These are phyloP conservation scores for Cercophora samala DNA, from an alignment of 495 filamentous ascomycete genomes.

Conservation along the genomic window DNA sequence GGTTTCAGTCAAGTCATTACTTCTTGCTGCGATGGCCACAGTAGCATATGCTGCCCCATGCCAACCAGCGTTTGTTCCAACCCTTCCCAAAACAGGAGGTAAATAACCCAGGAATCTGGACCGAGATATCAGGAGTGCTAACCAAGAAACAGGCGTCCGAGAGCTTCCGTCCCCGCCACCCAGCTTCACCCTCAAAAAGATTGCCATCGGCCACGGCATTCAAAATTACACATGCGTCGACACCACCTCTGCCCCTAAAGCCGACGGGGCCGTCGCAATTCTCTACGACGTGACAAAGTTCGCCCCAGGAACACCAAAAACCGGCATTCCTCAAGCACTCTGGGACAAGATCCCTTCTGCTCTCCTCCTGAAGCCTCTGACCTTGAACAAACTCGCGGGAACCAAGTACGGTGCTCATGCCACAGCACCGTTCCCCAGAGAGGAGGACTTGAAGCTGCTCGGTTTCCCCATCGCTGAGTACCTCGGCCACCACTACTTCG, in stretches of 20 bases:
- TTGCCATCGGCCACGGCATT: constrained; percentile 67
- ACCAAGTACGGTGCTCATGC: constrained; percentile 32
- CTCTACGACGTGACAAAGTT: constrained; percentile 58
- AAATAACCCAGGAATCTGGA: constrained; percentile 19
- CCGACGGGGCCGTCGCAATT: constrained; percentile 62
- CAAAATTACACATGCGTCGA: constrained; percentile 71
- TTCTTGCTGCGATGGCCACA: constrained; percentile 29
- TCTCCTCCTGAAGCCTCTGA: constrained; percentile 34
- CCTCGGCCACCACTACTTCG: constrained; percentile 68
- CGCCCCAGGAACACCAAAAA: constrained; percentile 39
- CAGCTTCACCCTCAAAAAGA: constrained; percentile 53
- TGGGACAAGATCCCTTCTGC: constrained; percentile 35
- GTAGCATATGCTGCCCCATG: constrained; percentile 28
- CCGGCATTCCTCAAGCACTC: constrained; percentile 25
- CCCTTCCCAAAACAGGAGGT: constrained; percentile 28
- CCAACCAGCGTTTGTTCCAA: constrained; percentile 16
- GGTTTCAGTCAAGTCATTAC: constrained; percentile 28
- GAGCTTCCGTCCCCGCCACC: constrained; percentile 48
- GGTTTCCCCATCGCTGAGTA: constrained; percentile 30
- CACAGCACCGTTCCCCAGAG: constrained; percentile 40
- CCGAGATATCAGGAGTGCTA: neutral
- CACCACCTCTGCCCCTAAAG: constrained; percentile 26
- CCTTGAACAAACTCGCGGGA: constrained; percentile 42
- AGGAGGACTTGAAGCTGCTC: constrained; percentile 34
- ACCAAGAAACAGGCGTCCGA: constrained; percentile 19